Evolutionary conservation across 306 rosid species (phyloP), one percentile per base, ranked within the genome.

Genomic region (Gleditsia sinensis): DNA sequence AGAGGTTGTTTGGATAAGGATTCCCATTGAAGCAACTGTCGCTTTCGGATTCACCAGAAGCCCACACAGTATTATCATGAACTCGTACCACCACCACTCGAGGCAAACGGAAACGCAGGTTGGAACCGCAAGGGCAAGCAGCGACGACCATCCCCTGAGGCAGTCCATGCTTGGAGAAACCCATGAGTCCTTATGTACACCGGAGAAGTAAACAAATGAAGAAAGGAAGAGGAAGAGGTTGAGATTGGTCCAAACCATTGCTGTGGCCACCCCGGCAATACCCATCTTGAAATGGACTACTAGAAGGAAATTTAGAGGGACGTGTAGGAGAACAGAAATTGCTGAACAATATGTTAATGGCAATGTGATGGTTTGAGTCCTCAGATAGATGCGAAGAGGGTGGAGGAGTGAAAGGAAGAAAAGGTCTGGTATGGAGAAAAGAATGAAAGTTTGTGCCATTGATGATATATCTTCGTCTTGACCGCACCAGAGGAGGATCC

Each of bases 51-150:
- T 88, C 0, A 55, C 79, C 1, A 95, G 78, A 12, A 92, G 81
- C 9, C 99, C 99, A 71, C 98, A 95, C 1, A 95, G 78, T 86
- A 95, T 76, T 65, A 92, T 95, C 97, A 95, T 92, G 76, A 95
- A 79, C 77, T 95, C 99, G 21, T 95, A 95, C 99, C 99, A 95
- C 99, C 99, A 95, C 99, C 98, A 95, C 69, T 95, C 99, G 6
- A 95, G 87, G 72, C 99, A 95, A 30, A 95, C 98, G 6, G 98
- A 92, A 6, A 89, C 82, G 9, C 98, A 95, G n/a, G 92, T 92
- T 3, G 99, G 99, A 24, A 95, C 34, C 0, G 99, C 90, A 2
- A 95, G 82, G 2, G 95, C 77, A 0, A 95, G 92, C 77, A 95
- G 58, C 49, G 92, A 81, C 0, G 98, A 76, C 99, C 99, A 95